These are phyloP conservation scores for Penstemon davidsonii DNA, from an alignment of 257 asterid species.

Conservation along the genomic window DNA sequence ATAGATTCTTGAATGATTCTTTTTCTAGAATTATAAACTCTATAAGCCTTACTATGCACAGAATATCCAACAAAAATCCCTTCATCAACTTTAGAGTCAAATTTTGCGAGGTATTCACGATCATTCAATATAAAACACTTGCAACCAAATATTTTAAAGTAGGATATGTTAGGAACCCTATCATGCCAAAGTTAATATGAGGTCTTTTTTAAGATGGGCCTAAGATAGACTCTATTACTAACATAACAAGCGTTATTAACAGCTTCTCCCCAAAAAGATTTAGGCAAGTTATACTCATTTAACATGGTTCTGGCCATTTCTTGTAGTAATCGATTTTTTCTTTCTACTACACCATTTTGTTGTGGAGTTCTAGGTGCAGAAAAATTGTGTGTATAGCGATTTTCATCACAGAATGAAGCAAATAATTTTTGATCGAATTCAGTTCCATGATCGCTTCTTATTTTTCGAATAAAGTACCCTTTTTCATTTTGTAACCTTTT, in stretches of 20 bases:
- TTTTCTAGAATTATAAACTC: background rate
- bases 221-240: background rate
- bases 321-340: background rate
- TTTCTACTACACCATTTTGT: background rate
- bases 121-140: background rate
- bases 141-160: background rate
- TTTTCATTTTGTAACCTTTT: background rate
- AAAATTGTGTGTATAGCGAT: background rate
- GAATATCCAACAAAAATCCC: background rate
- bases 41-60: background rate
- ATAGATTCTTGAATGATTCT: background rate
- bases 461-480: background rate
- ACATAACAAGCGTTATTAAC: slow-evolving; percentile 1
- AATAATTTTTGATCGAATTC: background rate
- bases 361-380: background rate
- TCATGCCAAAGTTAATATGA: background rate
- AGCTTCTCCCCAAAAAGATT: background rate
- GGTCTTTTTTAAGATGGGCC: background rate
- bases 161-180: background rate
- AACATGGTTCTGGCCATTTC: background rate
- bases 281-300: background rate
- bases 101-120: background rate
- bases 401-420: background rate
- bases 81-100: background rate
- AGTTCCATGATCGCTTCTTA: background rate